Evolutionary conservation across 2,329 filamentous ascomycete genomes (phyloP).

Genomic region (Epicoccum nigrum): DNA sequence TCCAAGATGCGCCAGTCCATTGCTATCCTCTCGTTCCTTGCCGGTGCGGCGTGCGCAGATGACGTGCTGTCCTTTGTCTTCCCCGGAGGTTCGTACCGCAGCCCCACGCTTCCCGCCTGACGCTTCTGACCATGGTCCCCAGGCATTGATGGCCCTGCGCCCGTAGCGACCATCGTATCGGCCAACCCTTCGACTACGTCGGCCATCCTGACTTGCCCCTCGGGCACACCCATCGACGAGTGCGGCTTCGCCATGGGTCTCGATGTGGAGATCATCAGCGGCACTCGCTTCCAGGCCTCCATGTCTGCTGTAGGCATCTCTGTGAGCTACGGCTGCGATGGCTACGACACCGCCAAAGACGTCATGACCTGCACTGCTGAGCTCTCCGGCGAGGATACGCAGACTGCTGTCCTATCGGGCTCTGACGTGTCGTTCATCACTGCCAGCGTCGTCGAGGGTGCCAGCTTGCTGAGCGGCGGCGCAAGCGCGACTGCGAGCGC

Average conservation of each 20-base stretch:
- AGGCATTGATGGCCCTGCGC: constrained; percentile 27
- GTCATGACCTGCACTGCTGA: constrained; percentile 36
- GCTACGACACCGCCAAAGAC: constrained; percentile 24
- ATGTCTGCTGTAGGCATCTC: constrained; percentile 21
- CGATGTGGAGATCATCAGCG: constrained; percentile 21
- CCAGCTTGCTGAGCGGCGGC: constrained; percentile 26
- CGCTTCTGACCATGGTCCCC: neutral
- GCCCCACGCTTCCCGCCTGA: neutral
- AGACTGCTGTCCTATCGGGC: constrained; percentile 25
- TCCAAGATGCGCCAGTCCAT: constrained; percentile 32
- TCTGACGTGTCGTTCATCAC: constrained; percentile 28
- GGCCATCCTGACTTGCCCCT: constrained; percentile 32
- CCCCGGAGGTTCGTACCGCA: constrained; percentile 24
- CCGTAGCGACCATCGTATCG: constrained; percentile 32
- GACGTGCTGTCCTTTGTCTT: constrained; percentile 30
- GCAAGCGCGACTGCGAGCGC: constrained; percentile 21
- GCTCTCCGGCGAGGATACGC: constrained; percentile 26
- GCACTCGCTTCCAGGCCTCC: constrained; percentile 26
- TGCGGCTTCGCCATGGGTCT: constrained; percentile 37
- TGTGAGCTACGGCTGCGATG: constrained; percentile 37
- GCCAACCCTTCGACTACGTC: constrained; percentile 31
- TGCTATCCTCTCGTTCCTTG: constrained; percentile 25
- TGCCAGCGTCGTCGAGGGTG: constrained; percentile 32
- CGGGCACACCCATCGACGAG: constrained; percentile 22
- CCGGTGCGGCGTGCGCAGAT: constrained; percentile 24